A percentile compares a stretch with the other conserved stretches of the same genome.
These are phyloP conservation scores for Chaetomium globosum DNA, from an alignment of 2,329 filamentous ascomycete species.

Conservation along the genomic window DNA sequence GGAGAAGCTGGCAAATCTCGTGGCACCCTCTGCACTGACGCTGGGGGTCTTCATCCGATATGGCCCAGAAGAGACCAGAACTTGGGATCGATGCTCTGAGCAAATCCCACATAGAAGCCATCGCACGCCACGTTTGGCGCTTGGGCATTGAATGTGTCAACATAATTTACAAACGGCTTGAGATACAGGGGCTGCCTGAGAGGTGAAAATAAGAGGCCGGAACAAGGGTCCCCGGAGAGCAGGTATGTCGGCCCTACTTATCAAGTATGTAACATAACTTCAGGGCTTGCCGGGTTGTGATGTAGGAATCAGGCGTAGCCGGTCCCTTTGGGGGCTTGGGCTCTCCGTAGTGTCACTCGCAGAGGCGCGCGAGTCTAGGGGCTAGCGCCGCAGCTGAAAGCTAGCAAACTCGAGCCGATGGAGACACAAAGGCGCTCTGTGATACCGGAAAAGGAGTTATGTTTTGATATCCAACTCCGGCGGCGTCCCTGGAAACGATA, in stretches of 20 bases:
- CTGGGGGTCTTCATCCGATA: slow-evolving; percentile 29
- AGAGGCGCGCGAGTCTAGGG: background rate
- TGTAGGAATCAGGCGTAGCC: background rate
- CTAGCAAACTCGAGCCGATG: background rate
- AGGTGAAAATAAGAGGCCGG: background rate
- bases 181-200: background rate
- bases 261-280: background rate
- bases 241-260: background rate
- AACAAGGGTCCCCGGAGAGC: background rate
- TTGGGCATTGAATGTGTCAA: slow-evolving; percentile 14
- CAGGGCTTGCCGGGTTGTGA: background rate
- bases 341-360: background rate
- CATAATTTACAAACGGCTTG: slow-evolving; percentile 2
- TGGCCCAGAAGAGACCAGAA: slow-evolving; percentile 26
- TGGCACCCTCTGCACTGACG: slow-evolving; percentile 33
- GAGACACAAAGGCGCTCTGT: background rate
- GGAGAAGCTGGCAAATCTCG: slow-evolving; percentile 32
- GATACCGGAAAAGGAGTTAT: background rate
- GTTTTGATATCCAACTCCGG: background rate
- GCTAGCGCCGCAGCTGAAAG: no score
- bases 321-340: slow-evolving; percentile 5
- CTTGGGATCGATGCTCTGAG: slow-evolving; percentile 5
- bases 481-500: background rate
- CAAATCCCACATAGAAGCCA: slow-evolving; percentile 12
- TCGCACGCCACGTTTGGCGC: slow-evolving; percentile 12